Percentiles rank a stretch among this genome's conserved stretches.
Evolutionary conservation across 371 early-diverging fungal species (phyloP).

Genomic region (Lichtheimia hyalospora): DNA sequence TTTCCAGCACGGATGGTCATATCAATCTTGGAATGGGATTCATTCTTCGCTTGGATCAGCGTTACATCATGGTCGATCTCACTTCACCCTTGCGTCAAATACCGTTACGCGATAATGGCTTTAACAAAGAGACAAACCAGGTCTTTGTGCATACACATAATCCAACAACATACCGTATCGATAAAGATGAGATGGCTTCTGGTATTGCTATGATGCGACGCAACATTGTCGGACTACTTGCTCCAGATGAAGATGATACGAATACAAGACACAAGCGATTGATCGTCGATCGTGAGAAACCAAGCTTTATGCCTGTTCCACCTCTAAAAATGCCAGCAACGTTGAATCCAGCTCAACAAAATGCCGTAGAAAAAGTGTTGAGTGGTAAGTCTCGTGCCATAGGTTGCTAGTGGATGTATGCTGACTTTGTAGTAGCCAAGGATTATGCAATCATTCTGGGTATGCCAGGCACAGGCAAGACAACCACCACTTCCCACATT

Average conservation of each 20-base stretch:
- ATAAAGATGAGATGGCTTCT: constrained; percentile 77
- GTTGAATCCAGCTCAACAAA: constrained; percentile 71
- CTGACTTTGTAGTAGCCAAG: constrained; percentile 43
- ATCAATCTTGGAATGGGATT: constrained; percentile 81
- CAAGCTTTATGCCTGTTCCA: constrained; percentile 47
- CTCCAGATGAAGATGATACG: constrained; percentile 38
- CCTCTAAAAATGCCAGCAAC: background rate
- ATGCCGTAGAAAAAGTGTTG: constrained; percentile 60
- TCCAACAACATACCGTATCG: constrained; percentile 67
- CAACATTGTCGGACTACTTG: constrained; percentile 76
- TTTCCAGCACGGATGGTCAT: constrained; percentile 76
- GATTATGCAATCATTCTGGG: constrained; percentile 96
- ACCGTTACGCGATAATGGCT: constrained; percentile 47
- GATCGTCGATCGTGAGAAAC: constrained; percentile 81
- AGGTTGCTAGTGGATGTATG: background rate
- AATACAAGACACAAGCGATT: constrained; percentile 58
- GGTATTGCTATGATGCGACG: constrained; percentile 69
- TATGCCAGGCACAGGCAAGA: constrained; percentile 99
- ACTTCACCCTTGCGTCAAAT: constrained; percentile 68
- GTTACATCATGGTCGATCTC: constrained; percentile 55
- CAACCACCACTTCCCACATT: constrained; percentile 86
- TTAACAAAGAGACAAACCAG: constrained; percentile 32
- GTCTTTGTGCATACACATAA: background rate
- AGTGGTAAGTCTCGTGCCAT: constrained; percentile 23
- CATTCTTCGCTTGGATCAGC: constrained; percentile 50